phyloP scores from a whole-genome alignment of 148 eudicot genomes.

The Selenicereus undatus region DNA sequence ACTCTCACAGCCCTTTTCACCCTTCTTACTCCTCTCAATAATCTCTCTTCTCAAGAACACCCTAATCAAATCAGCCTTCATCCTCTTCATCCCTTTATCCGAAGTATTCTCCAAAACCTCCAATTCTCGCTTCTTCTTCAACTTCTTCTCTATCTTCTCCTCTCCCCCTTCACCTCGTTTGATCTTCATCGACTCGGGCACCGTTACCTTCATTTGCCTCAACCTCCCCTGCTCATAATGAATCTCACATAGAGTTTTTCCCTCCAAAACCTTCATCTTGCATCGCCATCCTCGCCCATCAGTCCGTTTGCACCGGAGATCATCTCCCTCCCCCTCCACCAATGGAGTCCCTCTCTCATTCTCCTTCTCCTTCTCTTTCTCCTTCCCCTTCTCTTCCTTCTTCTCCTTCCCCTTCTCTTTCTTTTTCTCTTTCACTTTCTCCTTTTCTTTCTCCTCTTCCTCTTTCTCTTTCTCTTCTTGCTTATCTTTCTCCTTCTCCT shows the following conservation, averaged over 20 bases:
- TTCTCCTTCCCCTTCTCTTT: not conserved
- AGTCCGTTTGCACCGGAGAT: slow-evolving; percentile 63
- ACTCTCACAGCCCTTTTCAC: slow-evolving; percentile 19
- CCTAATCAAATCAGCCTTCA: slow-evolving; percentile 75
- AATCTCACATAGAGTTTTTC: slow-evolving; percentile 67
- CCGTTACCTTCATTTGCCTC: slow-evolving; percentile 55
- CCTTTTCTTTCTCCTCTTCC: not conserved
- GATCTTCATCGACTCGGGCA: slow-evolving; percentile 73
- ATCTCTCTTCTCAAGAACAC: slow-evolving; percentile 64
- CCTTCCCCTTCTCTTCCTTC: not conserved
- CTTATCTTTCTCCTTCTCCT: not conserved
- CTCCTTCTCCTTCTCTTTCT: not conserved
- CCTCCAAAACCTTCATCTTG: slow-evolving; percentile 50
- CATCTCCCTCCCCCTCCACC: slow-evolving; percentile 32
- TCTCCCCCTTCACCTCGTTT: slow-evolving; percentile 30
- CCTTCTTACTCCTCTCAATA: slow-evolving; percentile 63
- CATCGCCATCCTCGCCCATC: slow-evolving; percentile 96
- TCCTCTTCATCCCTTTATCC: slow-evolving; percentile 60
- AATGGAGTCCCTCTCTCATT: not conserved
- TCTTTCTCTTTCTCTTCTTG: not conserved
- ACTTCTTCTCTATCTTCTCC: slow-evolving; percentile 25
- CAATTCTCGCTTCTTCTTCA: slow-evolving; percentile 28
- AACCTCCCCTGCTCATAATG: slow-evolving; percentile 72
- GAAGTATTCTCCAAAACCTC: slow-evolving; percentile 34
- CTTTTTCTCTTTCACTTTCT: not conserved